Percentiles rank a stretch among this genome's conserved stretches.
These are phyloP conservation scores for Pseudocercospora ulei DNA, from an alignment of 2,329 filamentous ascomycete species.

Conservation along the genomic window DNA sequence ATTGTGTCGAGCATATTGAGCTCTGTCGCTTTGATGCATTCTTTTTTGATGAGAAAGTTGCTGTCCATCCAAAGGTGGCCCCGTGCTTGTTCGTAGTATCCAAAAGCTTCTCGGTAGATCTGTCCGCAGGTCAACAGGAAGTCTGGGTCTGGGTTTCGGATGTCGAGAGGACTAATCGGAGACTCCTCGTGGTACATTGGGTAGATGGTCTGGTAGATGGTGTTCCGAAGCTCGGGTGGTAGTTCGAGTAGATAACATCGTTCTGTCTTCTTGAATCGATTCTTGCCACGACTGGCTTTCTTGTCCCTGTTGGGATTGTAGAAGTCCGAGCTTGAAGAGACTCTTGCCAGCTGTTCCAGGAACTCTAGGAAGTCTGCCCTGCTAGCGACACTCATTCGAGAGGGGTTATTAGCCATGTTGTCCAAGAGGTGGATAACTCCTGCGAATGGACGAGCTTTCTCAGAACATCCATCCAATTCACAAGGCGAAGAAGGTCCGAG, in stretches of 20 bases:
- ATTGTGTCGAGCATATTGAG: neutral
- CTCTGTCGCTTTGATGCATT: neutral
- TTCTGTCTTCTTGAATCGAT: neutral
- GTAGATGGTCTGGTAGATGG: constrained; percentile 9
- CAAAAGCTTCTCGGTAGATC: constrained; percentile 4
- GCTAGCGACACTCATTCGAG: too few species aligned
- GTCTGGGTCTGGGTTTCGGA: neutral
- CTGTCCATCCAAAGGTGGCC: constrained; percentile 3
- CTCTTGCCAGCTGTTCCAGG: neutral
- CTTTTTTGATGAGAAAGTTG: neutral
- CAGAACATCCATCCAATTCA: too few species aligned
- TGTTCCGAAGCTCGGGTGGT: constrained; percentile 12
- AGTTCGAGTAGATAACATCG: constrained; percentile 10
- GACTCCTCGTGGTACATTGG: neutral
- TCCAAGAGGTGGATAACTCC: too few species aligned
- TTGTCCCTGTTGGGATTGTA: neutral
- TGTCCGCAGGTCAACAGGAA: constrained; percentile 5
- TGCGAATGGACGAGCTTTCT: too few species aligned
- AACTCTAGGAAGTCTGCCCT: neutral
- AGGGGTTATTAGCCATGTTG: too few species aligned
- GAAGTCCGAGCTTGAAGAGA: neutral
- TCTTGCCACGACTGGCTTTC: neutral
- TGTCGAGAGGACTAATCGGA: neutral
- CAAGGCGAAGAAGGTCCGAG: too few species aligned
- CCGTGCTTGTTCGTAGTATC: constrained; percentile 3